Conservation (phyloP, 2,329 filamentous ascomycete species). For the Ophiostoma piceae region DNA sequence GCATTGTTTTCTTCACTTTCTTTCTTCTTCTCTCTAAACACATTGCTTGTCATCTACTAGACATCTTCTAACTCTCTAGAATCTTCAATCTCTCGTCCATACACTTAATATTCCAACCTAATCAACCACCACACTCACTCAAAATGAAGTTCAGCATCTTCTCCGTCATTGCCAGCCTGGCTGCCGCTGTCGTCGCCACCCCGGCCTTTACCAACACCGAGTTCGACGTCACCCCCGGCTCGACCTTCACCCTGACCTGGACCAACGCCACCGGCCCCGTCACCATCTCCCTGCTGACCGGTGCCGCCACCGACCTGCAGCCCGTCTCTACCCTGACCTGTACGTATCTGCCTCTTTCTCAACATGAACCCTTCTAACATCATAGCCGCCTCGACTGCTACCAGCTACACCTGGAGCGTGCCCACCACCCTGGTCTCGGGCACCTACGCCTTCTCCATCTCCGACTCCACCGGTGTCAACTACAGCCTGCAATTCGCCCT, state of each 20-base stretch:
- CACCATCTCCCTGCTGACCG: conserved; percentile 40
- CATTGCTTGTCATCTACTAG: not conserved
- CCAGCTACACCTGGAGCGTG: conserved; percentile 39
- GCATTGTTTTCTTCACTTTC: not conserved
- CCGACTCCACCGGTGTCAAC: conserved; percentile 39
- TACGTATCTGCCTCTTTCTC: no score
- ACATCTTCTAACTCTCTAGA: conserved; percentile 1
- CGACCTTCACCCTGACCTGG: conserved; percentile 44
- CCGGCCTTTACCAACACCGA: conserved; percentile 33
- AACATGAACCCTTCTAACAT: no score
- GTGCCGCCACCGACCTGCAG: conserved; percentile 36
- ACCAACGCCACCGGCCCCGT: conserved; percentile 38
- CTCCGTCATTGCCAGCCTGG: conserved; percentile 36
- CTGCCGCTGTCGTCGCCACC: conserved; percentile 32
- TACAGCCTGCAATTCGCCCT: conserved; percentile 41
- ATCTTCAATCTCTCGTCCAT: not conserved
- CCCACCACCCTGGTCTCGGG: conserved; percentile 36
- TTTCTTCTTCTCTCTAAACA: not conserved
- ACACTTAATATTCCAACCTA: not conserved
- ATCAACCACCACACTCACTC: conserved; percentile 19
- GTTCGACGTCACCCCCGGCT: conserved; percentile 35
- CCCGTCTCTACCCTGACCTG: conserved; percentile 36
- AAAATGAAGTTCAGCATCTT: conserved; percentile 41
- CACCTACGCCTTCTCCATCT: conserved; percentile 45
- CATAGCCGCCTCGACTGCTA: conserved; percentile 36